Conservation (phyloP, 2,329 filamentous ascomycete species). For the Botrytis elliptica region DNA sequence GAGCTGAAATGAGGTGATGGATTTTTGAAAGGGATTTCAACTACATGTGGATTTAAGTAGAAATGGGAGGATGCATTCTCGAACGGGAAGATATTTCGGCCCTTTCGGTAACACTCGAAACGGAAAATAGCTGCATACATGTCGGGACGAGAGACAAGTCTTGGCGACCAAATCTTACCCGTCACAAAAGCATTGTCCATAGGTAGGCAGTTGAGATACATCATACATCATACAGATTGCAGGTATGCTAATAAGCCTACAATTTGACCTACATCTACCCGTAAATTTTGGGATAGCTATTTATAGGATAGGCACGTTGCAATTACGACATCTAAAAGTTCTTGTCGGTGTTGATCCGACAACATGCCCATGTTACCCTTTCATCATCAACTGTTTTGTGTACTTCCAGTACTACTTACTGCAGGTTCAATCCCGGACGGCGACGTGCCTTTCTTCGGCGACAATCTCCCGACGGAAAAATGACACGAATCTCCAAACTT, state of each 20-base stretch:
- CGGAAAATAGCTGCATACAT: constrained; percentile 4
- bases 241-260: background rate
- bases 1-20: constrained; percentile 7
- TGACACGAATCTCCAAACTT: background rate
- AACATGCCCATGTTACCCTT: background rate
- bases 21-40: background rate
- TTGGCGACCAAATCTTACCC: background rate
- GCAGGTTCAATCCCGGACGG: constrained; percentile 6
- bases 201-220: background rate
- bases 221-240: background rate
- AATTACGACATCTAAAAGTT: background rate
- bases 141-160: constrained; percentile 1
- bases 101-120: background rate
- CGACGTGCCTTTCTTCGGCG: constrained; percentile 1
- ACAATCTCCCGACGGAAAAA: constrained; percentile 9
- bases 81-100: background rate
- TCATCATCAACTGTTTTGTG: background rate
- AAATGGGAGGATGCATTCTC: background rate
- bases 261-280: background rate
- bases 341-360: background rate
- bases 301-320: background rate
- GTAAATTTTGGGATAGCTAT: no score
- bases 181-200: background rate
- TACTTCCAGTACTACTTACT: background rate
- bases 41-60: background rate